Percentiles rank a stretch among this genome's conserved stretches.
Conservation (phyloP, 495 filamentous ascomycete species). For the Aspergillus haitiensis region DNA sequence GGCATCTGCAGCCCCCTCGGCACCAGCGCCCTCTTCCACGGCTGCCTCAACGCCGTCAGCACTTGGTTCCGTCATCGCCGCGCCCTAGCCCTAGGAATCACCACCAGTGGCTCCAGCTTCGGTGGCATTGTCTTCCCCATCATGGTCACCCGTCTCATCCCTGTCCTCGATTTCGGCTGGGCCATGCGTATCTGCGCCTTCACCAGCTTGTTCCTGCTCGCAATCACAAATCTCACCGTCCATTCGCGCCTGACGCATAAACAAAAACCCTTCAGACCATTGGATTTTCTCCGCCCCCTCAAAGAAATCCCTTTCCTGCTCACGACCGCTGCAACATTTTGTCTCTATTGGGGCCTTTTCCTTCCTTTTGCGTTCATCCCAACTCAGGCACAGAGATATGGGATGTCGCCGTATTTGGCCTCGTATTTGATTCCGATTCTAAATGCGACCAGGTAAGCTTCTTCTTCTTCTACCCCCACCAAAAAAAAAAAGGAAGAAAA, state of each 20-base stretch:
- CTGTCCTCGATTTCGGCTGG: conserved; percentile 42
- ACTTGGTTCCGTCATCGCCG: conserved; percentile 57
- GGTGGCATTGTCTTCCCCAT: conserved; percentile 54
- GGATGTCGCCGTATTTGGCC: conserved; percentile 29
- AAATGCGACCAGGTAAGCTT: conserved; percentile 32
- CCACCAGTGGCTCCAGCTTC: conserved; percentile 51
- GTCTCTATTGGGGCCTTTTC: conserved; percentile 36
- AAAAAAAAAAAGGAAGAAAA: not conserved
- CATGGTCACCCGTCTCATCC: conserved; percentile 38
- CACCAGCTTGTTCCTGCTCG: conserved; percentile 33
- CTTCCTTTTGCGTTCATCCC: conserved; percentile 37
- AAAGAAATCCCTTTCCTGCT: conserved; percentile 54
- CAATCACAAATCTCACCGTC: conserved; percentile 37
- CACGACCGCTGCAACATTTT: conserved; percentile 41
- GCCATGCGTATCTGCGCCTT: conserved; percentile 44
- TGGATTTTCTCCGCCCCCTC: conserved; percentile 49
- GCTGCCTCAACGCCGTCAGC: conserved; percentile 29
- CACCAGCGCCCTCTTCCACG: conserved; percentile 28
- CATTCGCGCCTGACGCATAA: conserved; percentile 29
- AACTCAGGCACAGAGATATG: conserved; percentile 25
- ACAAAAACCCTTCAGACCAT: conserved; percentile 19
- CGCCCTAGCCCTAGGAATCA: conserved; percentile 52
- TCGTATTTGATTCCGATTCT: conserved; percentile 35
- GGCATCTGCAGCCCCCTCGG: conserved; percentile 42
- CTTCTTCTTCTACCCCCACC: not conserved